Evolutionary conservation across 73 alveolate species (phyloP).

Genomic region (Uronychia setigera): DNA sequence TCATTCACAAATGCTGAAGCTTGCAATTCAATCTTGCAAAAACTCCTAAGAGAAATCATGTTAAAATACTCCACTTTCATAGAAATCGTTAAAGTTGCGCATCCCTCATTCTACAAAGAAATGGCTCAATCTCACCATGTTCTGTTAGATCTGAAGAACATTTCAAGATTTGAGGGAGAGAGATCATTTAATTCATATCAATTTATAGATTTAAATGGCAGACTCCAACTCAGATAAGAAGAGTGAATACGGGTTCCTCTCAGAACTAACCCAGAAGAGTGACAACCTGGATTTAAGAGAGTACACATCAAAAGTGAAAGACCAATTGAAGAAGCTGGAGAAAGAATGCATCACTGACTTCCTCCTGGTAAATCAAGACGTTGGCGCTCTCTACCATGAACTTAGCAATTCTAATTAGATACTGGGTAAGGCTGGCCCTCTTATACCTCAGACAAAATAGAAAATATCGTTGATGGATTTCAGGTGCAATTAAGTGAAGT

Average conservation of each 20-base stretch:
- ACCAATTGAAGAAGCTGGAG: slow-evolving; percentile 52
- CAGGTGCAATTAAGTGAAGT: slow-evolving; percentile 58
- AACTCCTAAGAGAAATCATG: slow-evolving; percentile 46
- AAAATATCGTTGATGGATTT: slow-evolving; percentile 54
- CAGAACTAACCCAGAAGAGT: slow-evolving; percentile 34
- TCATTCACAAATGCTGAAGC: slow-evolving; percentile 27
- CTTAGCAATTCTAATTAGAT: slow-evolving; percentile 56
- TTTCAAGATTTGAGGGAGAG: too few relatives aligned
- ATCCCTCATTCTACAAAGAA: not conserved
- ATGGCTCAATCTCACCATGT: not conserved
- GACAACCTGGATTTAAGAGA: slow-evolving; percentile 63
- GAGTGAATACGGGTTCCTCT: slow-evolving; percentile 24
- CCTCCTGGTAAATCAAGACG: slow-evolving; percentile 58
- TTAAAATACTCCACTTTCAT: slow-evolving; percentile 40
- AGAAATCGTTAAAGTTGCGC: not conserved
- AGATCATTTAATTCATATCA: too few relatives aligned
- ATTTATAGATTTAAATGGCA: slow-evolving; percentile 24
- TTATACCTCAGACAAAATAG: slow-evolving; percentile 66
- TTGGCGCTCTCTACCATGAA: slow-evolving; percentile 64
- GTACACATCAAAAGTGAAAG: slow-evolving; percentile 56
- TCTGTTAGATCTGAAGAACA: too few relatives aligned
- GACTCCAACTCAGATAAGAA: slow-evolving; percentile 15
- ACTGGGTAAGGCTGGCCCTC: too few relatives aligned
- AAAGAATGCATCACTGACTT: slow-evolving; percentile 59
- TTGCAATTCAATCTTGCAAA: slow-evolving; percentile 16